phyloP scores from a whole-genome alignment of 208 protist species.

The Leishmania aethiopica region DNA sequence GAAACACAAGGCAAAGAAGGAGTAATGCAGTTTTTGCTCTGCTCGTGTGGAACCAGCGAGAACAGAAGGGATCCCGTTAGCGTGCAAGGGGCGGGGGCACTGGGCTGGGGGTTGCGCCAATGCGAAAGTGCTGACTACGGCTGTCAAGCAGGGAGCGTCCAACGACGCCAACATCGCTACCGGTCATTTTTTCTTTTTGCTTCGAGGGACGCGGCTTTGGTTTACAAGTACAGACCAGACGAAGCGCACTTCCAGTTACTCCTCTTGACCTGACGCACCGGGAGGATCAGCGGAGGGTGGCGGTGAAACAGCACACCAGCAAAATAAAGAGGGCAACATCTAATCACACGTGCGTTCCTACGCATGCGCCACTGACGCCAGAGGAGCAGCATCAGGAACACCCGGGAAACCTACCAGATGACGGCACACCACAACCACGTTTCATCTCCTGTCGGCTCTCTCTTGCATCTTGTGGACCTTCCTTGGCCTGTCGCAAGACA shows the following conservation, averaged over 20 bases:
- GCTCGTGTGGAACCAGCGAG: not conserved
- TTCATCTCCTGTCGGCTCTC: not conserved
- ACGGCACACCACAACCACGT: not conserved
- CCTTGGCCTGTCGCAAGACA: not conserved
- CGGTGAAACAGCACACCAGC: not conserved
- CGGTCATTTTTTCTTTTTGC: not conserved
- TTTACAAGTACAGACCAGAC: not conserved
- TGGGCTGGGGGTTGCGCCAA: not conserved
- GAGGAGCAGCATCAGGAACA: not conserved
- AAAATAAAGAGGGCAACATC: not conserved
- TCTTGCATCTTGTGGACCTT: not conserved
- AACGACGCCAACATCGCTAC: not conserved
- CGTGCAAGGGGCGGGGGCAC: not conserved
- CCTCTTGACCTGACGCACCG: not conserved
- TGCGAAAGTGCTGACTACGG: not conserved
- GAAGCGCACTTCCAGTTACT: not conserved
- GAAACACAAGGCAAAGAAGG: not conserved
- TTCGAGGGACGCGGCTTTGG: not conserved
- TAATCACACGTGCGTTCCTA: not conserved
- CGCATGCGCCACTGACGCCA: not conserved
- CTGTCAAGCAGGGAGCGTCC: not conserved
- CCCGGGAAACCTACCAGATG: not conserved
- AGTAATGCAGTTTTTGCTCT: not conserved
- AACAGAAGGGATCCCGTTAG: not conserved
- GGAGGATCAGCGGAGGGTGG: not conserved